Evolutionary conservation across 2,329 filamentous ascomycete genomes (phyloP).

Genomic region (Aspergillus calidoustus): DNA sequence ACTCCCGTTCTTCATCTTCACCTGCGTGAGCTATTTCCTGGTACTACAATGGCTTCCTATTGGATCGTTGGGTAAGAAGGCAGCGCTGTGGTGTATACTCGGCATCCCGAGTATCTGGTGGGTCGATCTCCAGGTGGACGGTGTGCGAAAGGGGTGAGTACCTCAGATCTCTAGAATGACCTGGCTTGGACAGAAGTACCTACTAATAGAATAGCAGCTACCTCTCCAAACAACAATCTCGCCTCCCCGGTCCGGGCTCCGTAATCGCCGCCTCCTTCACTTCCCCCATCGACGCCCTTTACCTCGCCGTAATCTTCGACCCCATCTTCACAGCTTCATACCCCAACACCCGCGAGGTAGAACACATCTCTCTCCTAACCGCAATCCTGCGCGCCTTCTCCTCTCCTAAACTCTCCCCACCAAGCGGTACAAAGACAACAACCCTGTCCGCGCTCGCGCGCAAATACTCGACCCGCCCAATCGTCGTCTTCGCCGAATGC

Average conservation of each 20-base stretch:
- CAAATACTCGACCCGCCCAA: constrained; percentile 72
- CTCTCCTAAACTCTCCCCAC: constrained; percentile 56
- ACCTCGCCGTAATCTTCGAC: constrained; percentile 94
- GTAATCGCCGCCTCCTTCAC: constrained; percentile 91
- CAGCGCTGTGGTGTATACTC: constrained; percentile 84
- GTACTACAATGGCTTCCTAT: constrained; percentile 82
- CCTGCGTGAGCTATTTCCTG: constrained; percentile 73
- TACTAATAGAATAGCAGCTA: constrained; percentile 50
- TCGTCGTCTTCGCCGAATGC: constrained; percentile 91
- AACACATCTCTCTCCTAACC: constrained; percentile 74
- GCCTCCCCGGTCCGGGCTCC: constrained; percentile 77
- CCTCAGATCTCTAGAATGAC: not conserved
- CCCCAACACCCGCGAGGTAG: constrained; percentile 73
- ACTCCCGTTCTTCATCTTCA: constrained; percentile 74
- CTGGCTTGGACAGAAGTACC: not conserved
- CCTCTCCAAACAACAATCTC: constrained; percentile 72
- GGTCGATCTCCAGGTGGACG: constrained; percentile 97
- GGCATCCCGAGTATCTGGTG: constrained; percentile 94
- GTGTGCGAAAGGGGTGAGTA: constrained; percentile 80
- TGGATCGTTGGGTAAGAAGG: constrained; percentile 73
- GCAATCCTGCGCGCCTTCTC: constrained; percentile 76
- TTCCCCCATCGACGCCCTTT: constrained; percentile 89
- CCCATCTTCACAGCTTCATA: constrained; percentile 90
- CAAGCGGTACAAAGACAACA: constrained; percentile 57
- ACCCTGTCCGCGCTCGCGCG: constrained; percentile 67